Evolutionary conservation across 768 basidiomycete species (phyloP), one percentile per base, ranked within the genome.

Genomic region (Amanita inopinata): DNA sequence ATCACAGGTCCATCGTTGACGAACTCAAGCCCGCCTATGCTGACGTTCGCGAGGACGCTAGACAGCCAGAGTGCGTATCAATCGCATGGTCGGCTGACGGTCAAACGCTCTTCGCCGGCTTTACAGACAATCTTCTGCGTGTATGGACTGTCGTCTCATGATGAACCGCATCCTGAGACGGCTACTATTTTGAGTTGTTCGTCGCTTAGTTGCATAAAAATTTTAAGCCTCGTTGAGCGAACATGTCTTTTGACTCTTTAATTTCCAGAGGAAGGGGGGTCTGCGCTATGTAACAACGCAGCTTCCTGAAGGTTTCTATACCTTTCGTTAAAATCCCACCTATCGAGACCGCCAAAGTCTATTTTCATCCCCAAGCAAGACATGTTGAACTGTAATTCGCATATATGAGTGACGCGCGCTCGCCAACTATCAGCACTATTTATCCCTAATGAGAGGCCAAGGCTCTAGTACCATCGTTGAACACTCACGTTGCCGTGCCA

Each of bases 61-160:
- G 80, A 60, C 78, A 88, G 53, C 87, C 90, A 27, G 90, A 96
- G 66, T 92, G 89, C 63, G 84, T 93, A 33, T 97, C 93, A 39
- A 87, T 98, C 54, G 88, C 96, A 48, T 99, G 96, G 96, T 96
- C 92, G 43, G 83, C 94, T 35, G 93, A 96, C 63, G 96, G 96
- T 45, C 91, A 96, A 70, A 93, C 89, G 40, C 75, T 99, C 48
- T 98, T 93, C 62, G 91, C 86, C 64, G 94, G 94, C 47, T 94
- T 91, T 78, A 89, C 89, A 41, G 93, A 97, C 67, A 84, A 94
- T 70, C 74, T 78, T 51, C 81, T 96, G 61, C 85, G 90, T 52
- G 87, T 91, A 61, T 93, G 87, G 89, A 83, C 79, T 56, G 89
- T 93, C 51, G 74, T 73, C 48, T 69, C 73, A 69, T 75, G 69